Percentiles rank a stretch among this genome's conserved stretches.
phyloP scores from a whole-genome alignment of 441 rosid genomes.

The Theobroma grandiflorum region DNA sequence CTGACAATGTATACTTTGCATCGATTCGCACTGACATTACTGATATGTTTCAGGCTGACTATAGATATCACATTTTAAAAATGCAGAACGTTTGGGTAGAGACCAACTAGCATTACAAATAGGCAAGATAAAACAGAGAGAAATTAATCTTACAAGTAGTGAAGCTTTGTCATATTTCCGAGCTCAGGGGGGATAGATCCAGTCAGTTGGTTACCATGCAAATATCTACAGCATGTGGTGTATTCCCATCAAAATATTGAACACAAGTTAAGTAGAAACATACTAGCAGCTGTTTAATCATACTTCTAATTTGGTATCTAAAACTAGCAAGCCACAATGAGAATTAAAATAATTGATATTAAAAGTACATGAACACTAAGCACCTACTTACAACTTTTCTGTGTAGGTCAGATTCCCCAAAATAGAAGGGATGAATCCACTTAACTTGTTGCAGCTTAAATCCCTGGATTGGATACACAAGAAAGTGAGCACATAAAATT shows the following conservation, averaged over 20 bases:
- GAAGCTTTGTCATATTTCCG: constrained; percentile 95
- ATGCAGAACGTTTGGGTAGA: background rate
- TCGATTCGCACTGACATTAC: background rate
- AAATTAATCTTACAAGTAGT: constrained; percentile 70
- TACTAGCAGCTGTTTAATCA: background rate
- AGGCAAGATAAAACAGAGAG: background rate
- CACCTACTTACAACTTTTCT: constrained; percentile 74
- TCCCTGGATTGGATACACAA: constrained; percentile 54
- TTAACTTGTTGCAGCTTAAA: constrained; percentile 82
- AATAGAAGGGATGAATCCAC: constrained; percentile 87
- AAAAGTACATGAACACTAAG: constrained; percentile 9
- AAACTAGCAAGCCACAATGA: background rate
- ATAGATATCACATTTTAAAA: constrained; percentile 8
- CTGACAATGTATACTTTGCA: background rate
- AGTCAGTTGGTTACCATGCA: constrained; percentile 79
- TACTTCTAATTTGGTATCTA: background rate
- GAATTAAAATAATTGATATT: background rate
- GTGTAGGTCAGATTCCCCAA: constrained; percentile 88
- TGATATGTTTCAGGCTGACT: background rate
- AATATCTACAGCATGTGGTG: constrained; percentile 57
- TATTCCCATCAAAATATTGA: constrained; percentile 7
- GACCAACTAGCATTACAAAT: background rate
- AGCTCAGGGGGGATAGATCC: constrained; percentile 92
- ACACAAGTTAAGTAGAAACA: constrained; percentile 3
- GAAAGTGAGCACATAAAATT: constrained; percentile 5